These are phyloP conservation scores for Collybia sordida DNA, from an alignment of 768 basidiomycete species.

Conservation along the genomic window DNA sequence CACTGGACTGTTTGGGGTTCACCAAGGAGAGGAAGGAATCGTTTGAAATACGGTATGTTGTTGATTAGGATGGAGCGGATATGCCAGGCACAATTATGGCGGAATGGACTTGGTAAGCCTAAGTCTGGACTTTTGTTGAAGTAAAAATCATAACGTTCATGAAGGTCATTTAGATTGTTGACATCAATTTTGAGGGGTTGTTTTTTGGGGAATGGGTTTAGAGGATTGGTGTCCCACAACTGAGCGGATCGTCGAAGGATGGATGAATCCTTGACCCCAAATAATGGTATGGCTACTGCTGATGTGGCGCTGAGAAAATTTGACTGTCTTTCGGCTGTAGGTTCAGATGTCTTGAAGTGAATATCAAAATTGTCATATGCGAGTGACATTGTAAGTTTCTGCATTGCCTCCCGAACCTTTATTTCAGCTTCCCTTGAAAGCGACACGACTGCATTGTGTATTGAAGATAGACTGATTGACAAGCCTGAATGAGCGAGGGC, in stretches of 20 bases:
- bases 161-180: constrained; percentile 3
- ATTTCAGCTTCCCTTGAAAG: constrained; percentile 15
- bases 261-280: constrained; percentile 8
- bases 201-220: constrained; percentile 16
- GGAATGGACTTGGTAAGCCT: too few relatives aligned
- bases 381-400: constrained; percentile 17
- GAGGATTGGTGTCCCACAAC: constrained; percentile 25
- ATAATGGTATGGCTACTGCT: constrained; percentile 20
- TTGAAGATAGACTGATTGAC: constrained; percentile 16
- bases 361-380: constrained; percentile 41
- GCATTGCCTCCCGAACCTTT: constrained; percentile 13
- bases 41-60: constrained; percentile 9
- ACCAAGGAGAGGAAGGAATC: constrained; percentile 8
- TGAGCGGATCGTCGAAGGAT: constrained; percentile 25
- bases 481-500: constrained; percentile 21
- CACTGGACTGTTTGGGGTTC: constrained; percentile 11
- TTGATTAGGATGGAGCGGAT: constrained; percentile 8
- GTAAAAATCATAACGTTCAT: too few relatives aligned
- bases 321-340: constrained; percentile 24
- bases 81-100: too few relatives aligned
- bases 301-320: constrained; percentile 27
- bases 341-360: constrained; percentile 20
- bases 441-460: too few relatives aligned
- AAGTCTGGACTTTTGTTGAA: too few relatives aligned
- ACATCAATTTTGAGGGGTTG: not conserved